These are phyloP conservation scores for Solanum verrucosum DNA, from an alignment of 257 asterid species.

Conservation along the genomic window DNA sequence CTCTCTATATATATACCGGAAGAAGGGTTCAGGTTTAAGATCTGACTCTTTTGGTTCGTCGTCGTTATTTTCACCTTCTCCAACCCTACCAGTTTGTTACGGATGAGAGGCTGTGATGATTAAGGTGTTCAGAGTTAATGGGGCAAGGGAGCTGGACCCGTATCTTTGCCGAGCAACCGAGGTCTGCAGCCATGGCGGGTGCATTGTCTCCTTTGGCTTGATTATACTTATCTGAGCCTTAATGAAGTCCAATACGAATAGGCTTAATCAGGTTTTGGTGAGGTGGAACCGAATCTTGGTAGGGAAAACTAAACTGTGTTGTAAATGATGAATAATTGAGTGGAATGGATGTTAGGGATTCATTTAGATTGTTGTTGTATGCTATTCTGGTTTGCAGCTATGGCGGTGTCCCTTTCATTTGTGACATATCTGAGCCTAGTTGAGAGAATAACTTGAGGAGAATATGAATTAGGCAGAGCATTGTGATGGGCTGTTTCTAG, in stretches of 20 bases:
- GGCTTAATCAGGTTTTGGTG: background rate
- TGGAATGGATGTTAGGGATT: background rate
- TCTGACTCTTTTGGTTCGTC: background rate
- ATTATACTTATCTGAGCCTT: background rate
- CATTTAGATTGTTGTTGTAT: background rate
- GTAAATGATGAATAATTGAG: background rate
- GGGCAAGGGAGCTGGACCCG: background rate
- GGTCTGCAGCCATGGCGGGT: slow-evolving; percentile 7
- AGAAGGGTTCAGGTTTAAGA: background rate
- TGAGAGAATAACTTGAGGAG: background rate
- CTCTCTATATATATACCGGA: background rate
- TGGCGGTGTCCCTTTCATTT: background rate
- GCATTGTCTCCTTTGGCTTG: background rate
- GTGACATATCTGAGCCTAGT: background rate
- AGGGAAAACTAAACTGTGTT: background rate
- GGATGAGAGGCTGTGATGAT: slow-evolving; percentile 2
- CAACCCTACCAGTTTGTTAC: background rate
- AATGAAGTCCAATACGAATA: background rate
- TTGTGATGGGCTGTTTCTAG: background rate
- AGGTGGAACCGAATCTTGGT: background rate
- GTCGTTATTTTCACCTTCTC: background rate
- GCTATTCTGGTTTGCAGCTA: background rate
- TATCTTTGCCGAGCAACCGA: slow-evolving; percentile 5
- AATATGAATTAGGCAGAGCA: too few species aligned
- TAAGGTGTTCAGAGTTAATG: background rate